These are phyloP conservation scores for Rhodamnia argentea DNA, from an alignment of 345 rosid species.

Conservation along the genomic window DNA sequence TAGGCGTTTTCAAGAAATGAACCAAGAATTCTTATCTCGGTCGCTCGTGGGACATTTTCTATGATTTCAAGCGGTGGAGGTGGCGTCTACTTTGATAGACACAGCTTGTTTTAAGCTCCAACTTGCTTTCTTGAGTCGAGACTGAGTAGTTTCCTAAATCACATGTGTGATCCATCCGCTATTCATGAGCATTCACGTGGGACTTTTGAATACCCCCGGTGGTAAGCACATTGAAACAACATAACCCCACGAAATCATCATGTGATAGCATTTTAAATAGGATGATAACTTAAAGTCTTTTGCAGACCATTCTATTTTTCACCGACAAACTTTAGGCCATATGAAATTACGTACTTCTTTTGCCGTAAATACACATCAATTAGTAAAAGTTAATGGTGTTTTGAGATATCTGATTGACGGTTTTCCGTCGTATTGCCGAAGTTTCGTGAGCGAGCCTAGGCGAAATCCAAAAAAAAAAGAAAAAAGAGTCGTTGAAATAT, in stretches of 20 bases:
- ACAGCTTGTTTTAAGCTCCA: not conserved
- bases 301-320: not conserved
- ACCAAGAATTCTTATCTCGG: not conserved
- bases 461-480: rapidly evolving
- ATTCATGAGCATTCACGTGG: not conserved
- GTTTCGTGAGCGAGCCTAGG: not conserved
- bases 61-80: not conserved
- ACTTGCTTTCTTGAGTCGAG: not conserved
- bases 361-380: not conserved
- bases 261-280: not conserved
- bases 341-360: not conserved
- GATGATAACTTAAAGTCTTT: not conserved
- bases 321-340: not conserved
- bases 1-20: not conserved
- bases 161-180: not conserved
- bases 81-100: not conserved
- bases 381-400: not conserved
- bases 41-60: not conserved
- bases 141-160: not conserved
- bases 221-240: not conserved
- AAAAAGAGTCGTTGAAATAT: not conserved
- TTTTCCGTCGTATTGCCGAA: not conserved
- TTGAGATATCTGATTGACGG: not conserved
- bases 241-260: not conserved
- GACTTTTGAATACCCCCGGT: not conserved